A percentile compares a stretch with the other conserved stretches of the same genome.
Evolutionary conservation across 2,329 filamentous ascomycete species (phyloP).

Genomic region (Clonostachys rhizophaga): DNA sequence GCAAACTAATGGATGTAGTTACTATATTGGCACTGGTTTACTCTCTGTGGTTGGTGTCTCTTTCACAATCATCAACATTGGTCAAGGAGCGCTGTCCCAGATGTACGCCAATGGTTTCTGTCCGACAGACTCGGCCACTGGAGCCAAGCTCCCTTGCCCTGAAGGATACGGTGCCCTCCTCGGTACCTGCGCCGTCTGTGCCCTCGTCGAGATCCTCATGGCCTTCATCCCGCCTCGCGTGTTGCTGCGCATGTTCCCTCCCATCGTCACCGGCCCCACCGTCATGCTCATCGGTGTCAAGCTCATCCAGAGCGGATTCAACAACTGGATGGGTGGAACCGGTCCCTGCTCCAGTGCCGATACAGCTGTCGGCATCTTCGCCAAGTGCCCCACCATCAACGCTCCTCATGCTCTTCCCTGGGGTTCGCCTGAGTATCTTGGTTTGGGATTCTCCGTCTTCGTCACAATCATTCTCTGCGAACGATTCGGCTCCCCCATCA

Average conservation of each 20-base stretch:
- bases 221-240: conserved; percentile 68
- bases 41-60: conserved; percentile 78
- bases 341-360: conserved; percentile 49
- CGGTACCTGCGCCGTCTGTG: conserved; percentile 62
- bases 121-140: conserved; percentile 46
- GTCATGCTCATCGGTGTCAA: conserved; percentile 68
- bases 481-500: conserved; percentile 76
- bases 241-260: conserved; percentile 72
- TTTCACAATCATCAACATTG: conserved; percentile 72
- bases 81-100: conserved; percentile 65
- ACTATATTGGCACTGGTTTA: conserved; percentile 73
- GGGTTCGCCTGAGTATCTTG: conserved; percentile 76
- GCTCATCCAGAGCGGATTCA: conserved; percentile 66
- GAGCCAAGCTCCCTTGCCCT: conserved; percentile 68
- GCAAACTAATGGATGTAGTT: conserved; percentile 35
- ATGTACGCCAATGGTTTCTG: conserved; percentile 76
- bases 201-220: conserved; percentile 66
- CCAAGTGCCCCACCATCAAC: conserved; percentile 59
- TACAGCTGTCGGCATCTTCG: conserved; percentile 48
- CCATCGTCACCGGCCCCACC: conserved; percentile 71
- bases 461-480: conserved; percentile 76
- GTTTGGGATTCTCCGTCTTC: conserved; percentile 76
- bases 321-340: conserved; percentile 74
- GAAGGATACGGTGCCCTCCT: conserved; percentile 70
- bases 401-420: conserved; percentile 71